phyloP scores from a whole-genome alignment of 495 filamentous ascomycete species.

The Penicillium mononematosum region DNA sequence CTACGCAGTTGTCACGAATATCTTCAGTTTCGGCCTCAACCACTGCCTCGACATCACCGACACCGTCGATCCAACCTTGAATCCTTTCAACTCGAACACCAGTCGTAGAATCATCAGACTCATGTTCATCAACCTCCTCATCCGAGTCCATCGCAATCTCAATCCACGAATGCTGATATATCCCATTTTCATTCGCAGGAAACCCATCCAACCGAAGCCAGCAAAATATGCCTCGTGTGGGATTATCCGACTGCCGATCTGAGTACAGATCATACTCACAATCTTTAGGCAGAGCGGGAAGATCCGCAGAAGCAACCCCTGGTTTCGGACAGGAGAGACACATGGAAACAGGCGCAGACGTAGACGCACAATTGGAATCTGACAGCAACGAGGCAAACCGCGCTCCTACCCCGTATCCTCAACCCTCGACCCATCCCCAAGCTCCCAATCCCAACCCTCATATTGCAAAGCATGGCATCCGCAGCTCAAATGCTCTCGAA shows the following conservation, averaged over 20 bases:
- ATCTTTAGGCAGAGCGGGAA: neutral
- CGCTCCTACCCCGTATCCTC: neutral
- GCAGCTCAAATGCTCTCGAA: neutral
- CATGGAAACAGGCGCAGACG: neutral
- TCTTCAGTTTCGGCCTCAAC: neutral
- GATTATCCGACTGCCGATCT: neutral
- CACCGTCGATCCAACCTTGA: neutral
- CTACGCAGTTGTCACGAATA: neutral
- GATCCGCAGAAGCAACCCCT: neutral
- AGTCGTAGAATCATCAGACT: neutral
- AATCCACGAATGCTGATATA: constrained; percentile 3
- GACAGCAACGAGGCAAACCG: neutral
- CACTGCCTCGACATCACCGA: neutral
- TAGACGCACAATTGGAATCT: too few species aligned
- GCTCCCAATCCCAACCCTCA: neutral
- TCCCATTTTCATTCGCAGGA: neutral
- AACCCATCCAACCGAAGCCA: neutral
- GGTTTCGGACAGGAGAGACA: neutral
- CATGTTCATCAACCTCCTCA: neutral
- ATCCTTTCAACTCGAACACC: neutral
- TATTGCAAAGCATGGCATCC: constrained; percentile 1
- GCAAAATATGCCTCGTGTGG: neutral
- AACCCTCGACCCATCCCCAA: neutral
- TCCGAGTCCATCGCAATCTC: neutral
- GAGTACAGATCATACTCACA: constrained; percentile 1